These are phyloP conservation scores for Fraxinus baroniana DNA, from an alignment of 305 asterid species.

Conservation along the genomic window DNA sequence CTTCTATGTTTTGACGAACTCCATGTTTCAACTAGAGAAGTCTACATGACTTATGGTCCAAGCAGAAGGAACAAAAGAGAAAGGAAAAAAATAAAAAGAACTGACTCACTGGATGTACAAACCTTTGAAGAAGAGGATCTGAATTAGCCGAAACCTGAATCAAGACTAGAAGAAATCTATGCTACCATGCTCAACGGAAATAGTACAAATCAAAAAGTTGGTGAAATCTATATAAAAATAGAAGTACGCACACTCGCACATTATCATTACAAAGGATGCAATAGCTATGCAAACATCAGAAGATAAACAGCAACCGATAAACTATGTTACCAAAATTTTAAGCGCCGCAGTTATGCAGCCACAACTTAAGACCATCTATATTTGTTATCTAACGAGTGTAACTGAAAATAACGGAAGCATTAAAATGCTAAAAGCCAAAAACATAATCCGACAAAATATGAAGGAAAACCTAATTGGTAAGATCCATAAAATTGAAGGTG, in stretches of 20 bases:
- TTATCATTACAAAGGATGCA: neutral
- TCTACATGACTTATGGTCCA: neutral
- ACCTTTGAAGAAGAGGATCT: neutral
- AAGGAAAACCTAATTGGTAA: neutral
- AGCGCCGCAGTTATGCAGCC: neutral
- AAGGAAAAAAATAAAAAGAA: neutral
- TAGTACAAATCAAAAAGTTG: neutral
- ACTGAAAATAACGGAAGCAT: neutral
- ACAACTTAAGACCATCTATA: neutral
- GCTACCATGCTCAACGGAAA: neutral
- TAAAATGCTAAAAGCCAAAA: neutral
- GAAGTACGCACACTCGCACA: neutral
- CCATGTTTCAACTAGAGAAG: neutral
- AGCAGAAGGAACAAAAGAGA: neutral
- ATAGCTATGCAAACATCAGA: neutral
- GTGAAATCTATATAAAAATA: neutral
- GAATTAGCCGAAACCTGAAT: neutral
- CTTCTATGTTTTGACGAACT: neutral
- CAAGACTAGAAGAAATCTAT: neutral
- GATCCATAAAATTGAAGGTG: neutral
- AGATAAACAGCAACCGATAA: neutral
- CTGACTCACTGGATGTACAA: neutral
- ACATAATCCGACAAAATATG: neutral
- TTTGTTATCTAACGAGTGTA: neutral
- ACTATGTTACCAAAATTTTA: neutral